Evolutionary conservation across 2,329 filamentous ascomycete genomes (phyloP), one percentile per base, ranked within the genome.

Genomic region (Didymella segeticola): DNA sequence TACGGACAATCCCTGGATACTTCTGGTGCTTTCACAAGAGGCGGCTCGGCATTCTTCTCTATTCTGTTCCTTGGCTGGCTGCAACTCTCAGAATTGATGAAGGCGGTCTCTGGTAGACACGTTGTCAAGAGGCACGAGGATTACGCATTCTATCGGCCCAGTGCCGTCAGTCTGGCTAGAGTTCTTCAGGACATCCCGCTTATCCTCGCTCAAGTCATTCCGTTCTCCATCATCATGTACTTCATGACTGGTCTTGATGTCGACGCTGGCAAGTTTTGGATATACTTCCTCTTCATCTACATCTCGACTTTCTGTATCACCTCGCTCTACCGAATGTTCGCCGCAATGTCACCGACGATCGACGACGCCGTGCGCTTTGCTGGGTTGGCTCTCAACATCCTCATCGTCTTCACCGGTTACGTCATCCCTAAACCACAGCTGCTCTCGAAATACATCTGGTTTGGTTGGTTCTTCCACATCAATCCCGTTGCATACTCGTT

Each of bases 11-110:
- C 83, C 0, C 64, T 81, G 5, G 79, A 83, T 62, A 87, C 86
- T 1, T 79, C 77, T 33, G 86, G 86, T 29, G 83, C 85, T 11
- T 89, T 89, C 70, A 77, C 81, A 5, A 80, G 86, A 61, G 84
- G 86, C 6, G 86, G 87, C 69, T 79, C 82, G 7, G 73, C 86
- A 8, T 89, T 89, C 79, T 88, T 89, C 75, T 85, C 83, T 1
- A 85, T 88, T 58, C 70, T 89, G 25, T 87, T 89, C 74, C 78
- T 89, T 5, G 81, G 78, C 50, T 89, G 86, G 86, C 80, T 95
- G 5, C 89, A 93, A 56, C 77, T 96, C 41, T 85, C 87, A 0
- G 90, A 96, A 71, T 80, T 93, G 47, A 91, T 90, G 82, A 88
- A 88, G 59, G 89, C 89, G 37, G 87, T 93, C 8, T 83, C 84